Base-by-base conservation (phyloP, 768 basidiomycete genomes). In the Suillus subaureus region DNA sequence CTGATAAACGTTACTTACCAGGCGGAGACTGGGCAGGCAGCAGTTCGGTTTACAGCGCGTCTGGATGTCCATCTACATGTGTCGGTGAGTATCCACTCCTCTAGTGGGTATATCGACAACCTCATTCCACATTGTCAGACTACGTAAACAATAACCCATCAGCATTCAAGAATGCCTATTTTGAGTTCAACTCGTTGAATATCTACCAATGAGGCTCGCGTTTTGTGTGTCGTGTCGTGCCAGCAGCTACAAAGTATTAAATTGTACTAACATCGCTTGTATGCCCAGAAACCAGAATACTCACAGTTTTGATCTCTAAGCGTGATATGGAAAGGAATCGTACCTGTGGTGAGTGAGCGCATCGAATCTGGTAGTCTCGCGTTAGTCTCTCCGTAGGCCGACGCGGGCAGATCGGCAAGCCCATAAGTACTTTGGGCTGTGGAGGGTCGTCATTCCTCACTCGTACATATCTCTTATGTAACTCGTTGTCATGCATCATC, bases 71-170 rank as follows among this genome's bases (percentile, higher is more conserved):
- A 8, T 70, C 67, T 39, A 70, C 64, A 16, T 77, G 74, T 26
- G 61, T 70, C 18, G 69, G 77, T 75, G 6, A 66, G 75, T 69
- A 28, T 51, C 4, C 11, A 62, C 5, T 31, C 31, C 18, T 42
- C 23, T 26, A 23, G 23, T 23, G 13, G 21, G 23, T 31, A 3
- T 39, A 33, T 21, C n/a, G 8, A 42, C 37, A 12, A 8, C 3
- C 39, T 49, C 7, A 68, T 54, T 7, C 3, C 21, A 65, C 26
- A 21, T 37, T 66, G 47, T 0, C 28, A 78, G 77, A 73, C 57
- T 76, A 70, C 55, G 81, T 83, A 15, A 64, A 75, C 65, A 70
- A 75, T 49, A 78, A 79, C 61, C 82, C 83, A 0, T 57, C 56
- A 9, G 56, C 56, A 26, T 57, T 83, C 64, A 5, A 49, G 2